These are phyloP conservation scores for Nadsonia fulvescens DNA, from an alignment of 805 yeast species.

Conservation along the genomic window DNA sequence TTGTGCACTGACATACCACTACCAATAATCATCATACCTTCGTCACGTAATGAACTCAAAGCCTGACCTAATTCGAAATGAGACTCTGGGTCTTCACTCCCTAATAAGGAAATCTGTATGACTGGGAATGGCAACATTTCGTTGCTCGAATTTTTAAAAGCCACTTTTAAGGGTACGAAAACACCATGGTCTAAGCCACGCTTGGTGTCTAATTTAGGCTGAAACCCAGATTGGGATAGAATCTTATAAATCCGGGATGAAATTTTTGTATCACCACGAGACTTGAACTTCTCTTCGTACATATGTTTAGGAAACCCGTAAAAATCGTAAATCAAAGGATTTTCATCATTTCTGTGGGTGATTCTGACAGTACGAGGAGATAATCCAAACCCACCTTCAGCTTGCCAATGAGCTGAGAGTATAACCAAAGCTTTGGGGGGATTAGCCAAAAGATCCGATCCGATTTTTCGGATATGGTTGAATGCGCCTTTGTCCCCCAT, in stretches of 20 bases:
- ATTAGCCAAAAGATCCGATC: constrained; percentile 28
- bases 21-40: constrained; percentile 35
- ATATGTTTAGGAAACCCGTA: constrained; percentile 50
- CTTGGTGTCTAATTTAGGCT: constrained; percentile 20
- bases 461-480: constrained; percentile 30
- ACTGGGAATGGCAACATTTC: constrained; percentile 21
- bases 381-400: constrained; percentile 1
- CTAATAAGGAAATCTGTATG: constrained; percentile 24
- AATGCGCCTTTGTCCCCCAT: constrained; percentile 47
- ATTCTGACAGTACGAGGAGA: constrained; percentile 2
- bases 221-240: constrained; percentile 26
- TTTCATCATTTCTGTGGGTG: constrained; percentile 2
- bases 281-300: constrained; percentile 45
- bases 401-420: constrained; percentile 69
- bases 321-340: constrained; percentile 46
- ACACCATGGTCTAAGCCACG: constrained; percentile 72
- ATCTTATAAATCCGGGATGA: constrained; percentile 27
- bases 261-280: constrained; percentile 25
- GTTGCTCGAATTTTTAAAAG: constrained; percentile 29
- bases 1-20: constrained; percentile 78
- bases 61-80: constrained; percentile 35
- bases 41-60: constrained; percentile 31
- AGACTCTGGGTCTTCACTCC: constrained; percentile 24
- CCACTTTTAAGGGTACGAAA: constrained; percentile 66
- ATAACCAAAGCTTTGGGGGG: constrained; percentile 49